Conservation (phyloP, 1,139 yeast genomes). For the Pichia sp. region DNA sequence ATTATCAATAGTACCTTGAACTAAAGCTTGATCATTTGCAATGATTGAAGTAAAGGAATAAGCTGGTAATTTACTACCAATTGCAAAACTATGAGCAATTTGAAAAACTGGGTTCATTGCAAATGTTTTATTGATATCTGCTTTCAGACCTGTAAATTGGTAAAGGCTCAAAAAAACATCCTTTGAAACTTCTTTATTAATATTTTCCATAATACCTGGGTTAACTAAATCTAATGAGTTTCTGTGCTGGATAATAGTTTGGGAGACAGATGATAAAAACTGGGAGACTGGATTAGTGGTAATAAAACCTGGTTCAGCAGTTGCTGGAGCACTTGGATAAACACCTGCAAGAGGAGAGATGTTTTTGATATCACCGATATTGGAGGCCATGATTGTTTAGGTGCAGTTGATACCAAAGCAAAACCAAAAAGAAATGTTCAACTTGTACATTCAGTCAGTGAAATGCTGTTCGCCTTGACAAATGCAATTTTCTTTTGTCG, state of each 20-base stretch:
- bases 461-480: background rate
- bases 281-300: slow-evolving; percentile 81
- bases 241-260: slow-evolving; percentile 70
- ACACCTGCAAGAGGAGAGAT: slow-evolving; percentile 55
- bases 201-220: slow-evolving; percentile 94
- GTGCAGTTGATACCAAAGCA: background rate
- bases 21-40: slow-evolving; percentile 78
- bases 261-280: slow-evolving; percentile 71
- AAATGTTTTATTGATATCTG: slow-evolving; percentile 91
- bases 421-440: background rate
- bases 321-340: slow-evolving; percentile 45
- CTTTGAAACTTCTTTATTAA: slow-evolving; percentile 87
- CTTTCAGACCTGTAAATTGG: slow-evolving; percentile 93
- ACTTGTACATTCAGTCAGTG: background rate
- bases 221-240: slow-evolving; percentile 72
- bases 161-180: slow-evolving; percentile 88
- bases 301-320: slow-evolving; percentile 55
- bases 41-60: slow-evolving; percentile 88
- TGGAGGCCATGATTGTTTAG: slow-evolving; percentile 14
- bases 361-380: slow-evolving; percentile 26
- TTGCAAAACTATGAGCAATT: slow-evolving; percentile 87
- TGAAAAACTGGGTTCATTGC: slow-evolving; percentile 93
- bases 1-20: slow-evolving; percentile 89
- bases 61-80: slow-evolving; percentile 86
- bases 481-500: background rate